Conservation (phyloP, 331 rosid species). For the Quercus tomentella region DNA sequence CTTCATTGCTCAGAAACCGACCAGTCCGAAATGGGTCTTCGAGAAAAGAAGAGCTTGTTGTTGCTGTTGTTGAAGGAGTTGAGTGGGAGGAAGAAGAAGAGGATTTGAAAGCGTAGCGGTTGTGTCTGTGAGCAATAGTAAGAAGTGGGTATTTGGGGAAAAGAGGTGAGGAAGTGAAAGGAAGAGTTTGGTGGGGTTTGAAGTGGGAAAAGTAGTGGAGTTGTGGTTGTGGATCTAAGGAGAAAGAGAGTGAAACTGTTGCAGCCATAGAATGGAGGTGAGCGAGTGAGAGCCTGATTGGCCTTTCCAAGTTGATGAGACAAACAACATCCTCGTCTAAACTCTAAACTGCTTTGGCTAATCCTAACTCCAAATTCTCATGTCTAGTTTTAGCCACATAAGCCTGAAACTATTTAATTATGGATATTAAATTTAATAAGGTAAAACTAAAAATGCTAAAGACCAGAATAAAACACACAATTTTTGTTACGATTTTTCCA, state of each 20-base stretch:
- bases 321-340: neutral
- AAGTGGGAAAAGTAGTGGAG: slow-evolving; percentile 1
- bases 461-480: rapidly evolving
- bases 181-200: slow-evolving; percentile 22
- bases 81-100: slow-evolving; percentile 39
- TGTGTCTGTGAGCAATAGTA: neutral
- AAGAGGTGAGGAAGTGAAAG: neutral
- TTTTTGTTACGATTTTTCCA: too few relatives aligned
- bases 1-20: slow-evolving; percentile 56
- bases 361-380: too few relatives aligned
- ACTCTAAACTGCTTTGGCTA: too few relatives aligned
- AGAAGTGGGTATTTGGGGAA: slow-evolving; percentile 28
- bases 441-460: too few relatives aligned
- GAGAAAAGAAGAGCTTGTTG: slow-evolving; percentile 19
- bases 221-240: slow-evolving; percentile 41
- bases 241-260: slow-evolving; percentile 44
- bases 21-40: slow-evolving; percentile 54
- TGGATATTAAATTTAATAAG: too few relatives aligned
- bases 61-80: slow-evolving; percentile 19
- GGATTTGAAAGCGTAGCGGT: slow-evolving; percentile 36
- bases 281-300: neutral
- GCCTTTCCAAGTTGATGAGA: neutral
- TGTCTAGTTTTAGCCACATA: too few relatives aligned
- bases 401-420: too few relatives aligned
- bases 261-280: slow-evolving; percentile 49